A percentile compares a stretch with the other conserved stretches of the same genome.
phyloP scores from a whole-genome alignment of 2,329 filamentous ascomycete species.

The Paracoccidioides lutzii region DNA sequence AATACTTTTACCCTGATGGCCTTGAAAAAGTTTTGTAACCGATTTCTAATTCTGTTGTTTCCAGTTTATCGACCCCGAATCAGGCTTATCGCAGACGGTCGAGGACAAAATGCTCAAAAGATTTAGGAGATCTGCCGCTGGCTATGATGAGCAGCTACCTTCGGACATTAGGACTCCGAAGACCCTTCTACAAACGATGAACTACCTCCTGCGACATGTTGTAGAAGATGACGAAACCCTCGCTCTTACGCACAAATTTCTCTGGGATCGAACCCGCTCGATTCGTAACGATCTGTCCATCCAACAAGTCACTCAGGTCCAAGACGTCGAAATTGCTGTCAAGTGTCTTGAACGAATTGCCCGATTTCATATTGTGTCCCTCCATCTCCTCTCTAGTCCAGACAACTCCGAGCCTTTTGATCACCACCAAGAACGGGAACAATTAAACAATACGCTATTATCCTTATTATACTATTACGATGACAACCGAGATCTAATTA shows the following conservation, averaged over 20 bases:
- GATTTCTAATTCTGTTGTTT: conserved; percentile 8
- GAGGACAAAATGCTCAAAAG: conserved; percentile 47
- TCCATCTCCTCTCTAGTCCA: conserved; percentile 45
- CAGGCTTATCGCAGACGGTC: conserved; percentile 22
- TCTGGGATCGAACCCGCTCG: conserved; percentile 53
- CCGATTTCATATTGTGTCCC: conserved; percentile 49
- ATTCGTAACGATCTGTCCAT: conserved; percentile 54
- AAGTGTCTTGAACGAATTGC: conserved; percentile 51
- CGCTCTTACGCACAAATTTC: conserved; percentile 46
- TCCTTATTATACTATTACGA: conserved; percentile 51
- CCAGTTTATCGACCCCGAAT: conserved; percentile 25
- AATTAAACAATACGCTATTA: conserved; percentile 49
- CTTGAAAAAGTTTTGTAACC: not conserved
- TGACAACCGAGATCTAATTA: conserved; percentile 37
- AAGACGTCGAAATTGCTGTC: conserved; percentile 45
- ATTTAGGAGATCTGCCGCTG: conserved; percentile 50
- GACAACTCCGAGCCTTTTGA: conserved; percentile 42
- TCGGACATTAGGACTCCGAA: conserved; percentile 50
- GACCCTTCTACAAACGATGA: conserved; percentile 34
- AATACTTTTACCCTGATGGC: not conserved
- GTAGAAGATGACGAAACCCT: conserved; percentile 39
- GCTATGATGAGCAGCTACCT: conserved; percentile 49
- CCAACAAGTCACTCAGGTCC: conserved; percentile 44
- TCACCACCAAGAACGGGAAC: conserved; percentile 49
- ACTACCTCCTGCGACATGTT: conserved; percentile 39